Percentiles rank a stretch among this genome's conserved stretches.
These are phyloP conservation scores for Thermomyces lanuginosus DNA, from an alignment of 2,329 filamentous ascomycete genomes.

Conservation along the genomic window DNA sequence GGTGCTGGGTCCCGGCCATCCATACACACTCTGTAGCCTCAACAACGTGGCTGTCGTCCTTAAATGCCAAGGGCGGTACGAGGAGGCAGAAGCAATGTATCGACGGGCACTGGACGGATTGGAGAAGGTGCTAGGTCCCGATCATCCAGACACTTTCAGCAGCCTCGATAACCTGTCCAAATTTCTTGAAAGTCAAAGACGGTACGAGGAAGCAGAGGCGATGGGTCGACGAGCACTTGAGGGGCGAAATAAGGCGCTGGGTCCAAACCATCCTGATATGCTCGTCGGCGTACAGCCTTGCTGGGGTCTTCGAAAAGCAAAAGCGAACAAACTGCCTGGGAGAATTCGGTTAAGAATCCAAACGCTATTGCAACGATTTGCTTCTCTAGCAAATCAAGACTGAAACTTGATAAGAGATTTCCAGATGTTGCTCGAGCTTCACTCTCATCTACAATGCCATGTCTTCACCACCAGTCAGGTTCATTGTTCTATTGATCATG, in stretches of 20 bases:
- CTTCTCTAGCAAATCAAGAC: too few species aligned
- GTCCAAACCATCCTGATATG: not conserved
- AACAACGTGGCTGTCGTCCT: not conserved
- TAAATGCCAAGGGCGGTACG: conserved; percentile 1
- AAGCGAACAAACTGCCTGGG: too few species aligned
- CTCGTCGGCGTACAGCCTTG: not conserved
- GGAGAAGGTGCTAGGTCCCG: not conserved
- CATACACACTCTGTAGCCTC: not conserved
- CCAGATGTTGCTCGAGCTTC: too few species aligned
- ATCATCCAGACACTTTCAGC: conserved; percentile 1
- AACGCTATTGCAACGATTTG: too few species aligned
- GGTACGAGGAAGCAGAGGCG: conserved; percentile 1
- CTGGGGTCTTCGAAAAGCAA: too few species aligned
- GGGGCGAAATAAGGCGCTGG: not conserved
- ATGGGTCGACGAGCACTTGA: not conserved
- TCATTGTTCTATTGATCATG: too few species aligned
- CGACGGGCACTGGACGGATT: not conserved
- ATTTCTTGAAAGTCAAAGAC: not conserved
- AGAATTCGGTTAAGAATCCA: too few species aligned
- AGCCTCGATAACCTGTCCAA: not conserved
- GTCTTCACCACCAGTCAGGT: too few species aligned
- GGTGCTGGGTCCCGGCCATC: not conserved
- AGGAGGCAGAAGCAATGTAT: not conserved
- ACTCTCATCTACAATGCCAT: too few species aligned
- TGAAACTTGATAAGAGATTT: too few species aligned